Evolutionary conservation across 139 green algal species (phyloP).

Genomic region (Marvania coccoides): DNA sequence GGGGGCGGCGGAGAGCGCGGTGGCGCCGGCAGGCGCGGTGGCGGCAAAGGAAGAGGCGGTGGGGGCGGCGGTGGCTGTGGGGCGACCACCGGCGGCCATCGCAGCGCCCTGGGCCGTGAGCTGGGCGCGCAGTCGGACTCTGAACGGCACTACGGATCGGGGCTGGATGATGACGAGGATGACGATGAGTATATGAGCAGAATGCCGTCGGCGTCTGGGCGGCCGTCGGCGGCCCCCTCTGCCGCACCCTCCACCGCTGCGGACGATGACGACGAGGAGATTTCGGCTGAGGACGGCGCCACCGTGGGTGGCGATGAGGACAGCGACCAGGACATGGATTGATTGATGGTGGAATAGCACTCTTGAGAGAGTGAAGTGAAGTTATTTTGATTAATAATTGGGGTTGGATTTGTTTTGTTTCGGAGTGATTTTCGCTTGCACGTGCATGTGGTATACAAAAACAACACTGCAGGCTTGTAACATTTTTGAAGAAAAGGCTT

Average conservation of each 20-base stretch:
- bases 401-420: too few species aligned
- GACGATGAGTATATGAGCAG: slow-evolving; percentile 8
- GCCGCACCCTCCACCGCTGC: neutral
- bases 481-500: too few species aligned
- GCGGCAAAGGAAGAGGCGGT: neutral
- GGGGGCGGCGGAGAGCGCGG: neutral
- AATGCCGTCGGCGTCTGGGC: neutral
- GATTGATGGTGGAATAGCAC: neutral
- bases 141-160: slow-evolving; percentile 22
- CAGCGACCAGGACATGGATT: neutral
- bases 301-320: neutral
- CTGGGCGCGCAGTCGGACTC: neutral
- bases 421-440: too few species aligned
- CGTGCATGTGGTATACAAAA: too few species aligned
- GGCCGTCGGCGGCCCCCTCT: neutral
- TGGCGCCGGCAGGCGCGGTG: neutral
- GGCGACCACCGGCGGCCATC: neutral
- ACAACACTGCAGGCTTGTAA: too few species aligned
- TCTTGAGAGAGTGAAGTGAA: neutral
- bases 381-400: too few species aligned
- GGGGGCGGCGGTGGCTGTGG: neutral
- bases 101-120: neutral
- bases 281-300: neutral
- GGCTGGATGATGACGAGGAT: slow-evolving; percentile 15
- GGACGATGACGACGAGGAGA: neutral